phyloP scores from a whole-genome alignment of 164 flowering plant species.

The Echeveria elegans region DNA sequence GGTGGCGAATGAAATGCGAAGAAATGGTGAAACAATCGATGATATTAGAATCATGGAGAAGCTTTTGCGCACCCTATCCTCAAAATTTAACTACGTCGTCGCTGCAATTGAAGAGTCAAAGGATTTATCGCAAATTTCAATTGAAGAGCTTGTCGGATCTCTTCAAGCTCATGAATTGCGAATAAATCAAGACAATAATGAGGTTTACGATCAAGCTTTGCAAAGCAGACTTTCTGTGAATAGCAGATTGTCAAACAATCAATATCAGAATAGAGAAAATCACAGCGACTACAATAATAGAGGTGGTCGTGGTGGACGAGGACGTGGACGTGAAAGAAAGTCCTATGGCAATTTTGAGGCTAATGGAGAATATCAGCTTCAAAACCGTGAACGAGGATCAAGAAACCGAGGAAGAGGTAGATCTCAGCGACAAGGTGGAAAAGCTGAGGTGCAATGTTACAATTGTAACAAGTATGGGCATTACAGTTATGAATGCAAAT shows the following conservation, averaged over 20 bases:
- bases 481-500: constrained; percentile 1
- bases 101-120: constrained; percentile 6
- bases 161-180: constrained; percentile 7
- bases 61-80: constrained; percentile 1
- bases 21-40: not conserved
- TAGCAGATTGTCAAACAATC: too few species aligned
- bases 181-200: not conserved
- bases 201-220: not conserved
- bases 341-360: not conserved
- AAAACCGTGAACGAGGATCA: not conserved
- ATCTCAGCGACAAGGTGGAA: not conserved
- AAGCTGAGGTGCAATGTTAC: not conserved
- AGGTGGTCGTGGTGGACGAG: not conserved
- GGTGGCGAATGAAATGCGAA: constrained; percentile 13
- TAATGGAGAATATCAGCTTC: not conserved
- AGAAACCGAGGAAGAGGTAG: not conserved
- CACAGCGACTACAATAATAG: not conserved
- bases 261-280: too few species aligned
- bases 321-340: not conserved
- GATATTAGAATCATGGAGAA: constrained; percentile 12
- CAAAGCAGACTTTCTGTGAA: not conserved
- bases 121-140: constrained; percentile 2
- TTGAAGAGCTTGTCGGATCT: constrained; percentile 5
- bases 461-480: constrained; percentile 5
- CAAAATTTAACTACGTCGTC: constrained; percentile 10